Percentiles rank a stretch among this genome's conserved stretches.
These are phyloP conservation scores for Pigoraptor vietnamica DNA, from an alignment of 78 protist genomes.

Conservation along the genomic window DNA sequence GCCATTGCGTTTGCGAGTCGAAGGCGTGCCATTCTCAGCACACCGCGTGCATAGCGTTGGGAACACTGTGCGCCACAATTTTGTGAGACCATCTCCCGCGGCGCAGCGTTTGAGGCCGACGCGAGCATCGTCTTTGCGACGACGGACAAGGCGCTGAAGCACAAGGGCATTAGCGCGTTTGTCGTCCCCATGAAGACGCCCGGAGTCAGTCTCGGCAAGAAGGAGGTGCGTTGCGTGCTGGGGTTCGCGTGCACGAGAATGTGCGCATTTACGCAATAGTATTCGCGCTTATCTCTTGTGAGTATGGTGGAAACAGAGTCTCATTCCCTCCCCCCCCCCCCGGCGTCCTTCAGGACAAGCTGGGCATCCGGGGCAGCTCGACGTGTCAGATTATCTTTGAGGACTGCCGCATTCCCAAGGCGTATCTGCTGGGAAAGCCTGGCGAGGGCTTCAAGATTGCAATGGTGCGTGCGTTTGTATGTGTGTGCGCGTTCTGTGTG, in stretches of 20 bases:
- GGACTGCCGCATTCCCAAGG: slow-evolving; percentile 54
- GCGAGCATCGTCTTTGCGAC: slow-evolving; percentile 43
- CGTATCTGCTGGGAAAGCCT: slow-evolving; percentile 54
- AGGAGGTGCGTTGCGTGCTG: slow-evolving; percentile 37
- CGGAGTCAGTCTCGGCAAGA: slow-evolving; percentile 81
- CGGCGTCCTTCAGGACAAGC: no score
- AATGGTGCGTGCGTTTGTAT: slow-evolving; percentile 26
- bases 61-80: slow-evolving; percentile 56
- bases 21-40: no score
- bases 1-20: slow-evolving; percentile 20
- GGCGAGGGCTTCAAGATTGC: slow-evolving; percentile 96
- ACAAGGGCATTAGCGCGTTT: slow-evolving; percentile 86
- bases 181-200: slow-evolving; percentile 61
- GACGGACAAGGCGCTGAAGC: slow-evolving; percentile 36
- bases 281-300: no score
- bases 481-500: no score
- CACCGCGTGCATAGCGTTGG: no score
- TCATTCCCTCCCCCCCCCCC: no score
- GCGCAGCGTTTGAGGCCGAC: slow-evolving; percentile 12
- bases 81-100: slow-evolving; percentile 65
- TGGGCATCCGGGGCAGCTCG: slow-evolving; percentile 79
- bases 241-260: neutral
- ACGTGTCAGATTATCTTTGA: slow-evolving; percentile 85
- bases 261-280: no score
- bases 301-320: no score